Conservation (phyloP, 306 rosid species). For the Rosa chinensis region DNA sequence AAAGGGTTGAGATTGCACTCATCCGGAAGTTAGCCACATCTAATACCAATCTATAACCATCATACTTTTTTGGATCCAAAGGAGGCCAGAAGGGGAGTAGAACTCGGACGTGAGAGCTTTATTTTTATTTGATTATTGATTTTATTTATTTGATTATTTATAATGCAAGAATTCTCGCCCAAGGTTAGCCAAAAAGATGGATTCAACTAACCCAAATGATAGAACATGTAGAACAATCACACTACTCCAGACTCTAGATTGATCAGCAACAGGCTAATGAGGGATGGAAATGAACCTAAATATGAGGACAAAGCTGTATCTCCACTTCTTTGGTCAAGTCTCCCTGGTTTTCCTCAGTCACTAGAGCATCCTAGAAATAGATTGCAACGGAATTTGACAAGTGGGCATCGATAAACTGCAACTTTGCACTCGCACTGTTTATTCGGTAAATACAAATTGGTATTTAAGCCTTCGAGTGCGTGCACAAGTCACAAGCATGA, state of each 20-base stretch:
- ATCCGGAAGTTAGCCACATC: background rate
- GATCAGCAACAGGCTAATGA: background rate
- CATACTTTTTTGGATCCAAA: background rate
- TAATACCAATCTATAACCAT: background rate
- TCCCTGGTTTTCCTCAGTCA: background rate
- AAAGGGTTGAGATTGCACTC: background rate
- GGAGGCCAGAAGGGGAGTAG: background rate
- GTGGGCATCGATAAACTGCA: background rate
- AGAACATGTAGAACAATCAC: background rate
- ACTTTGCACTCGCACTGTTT: background rate
- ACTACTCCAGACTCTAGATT: background rate
- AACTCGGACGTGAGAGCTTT: background rate
- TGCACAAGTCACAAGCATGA: slow-evolving; percentile 14
- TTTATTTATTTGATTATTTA: background rate
- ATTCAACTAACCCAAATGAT: background rate
- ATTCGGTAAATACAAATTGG: slow-evolving; percentile 18
- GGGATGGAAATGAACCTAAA: background rate
- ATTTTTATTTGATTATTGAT: background rate
- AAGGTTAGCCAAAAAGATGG: background rate
- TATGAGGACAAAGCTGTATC: background rate
- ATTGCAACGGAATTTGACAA: background rate
- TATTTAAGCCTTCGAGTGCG: slow-evolving; percentile 4
- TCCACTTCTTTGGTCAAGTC: background rate
- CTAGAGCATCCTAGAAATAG: background rate
- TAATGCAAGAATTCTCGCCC: background rate